Evolutionary conservation across 1,284 basidiomycete species (phyloP), one percentile per base, ranked within the genome.

Genomic region (Exsudoporus floridanus): DNA sequence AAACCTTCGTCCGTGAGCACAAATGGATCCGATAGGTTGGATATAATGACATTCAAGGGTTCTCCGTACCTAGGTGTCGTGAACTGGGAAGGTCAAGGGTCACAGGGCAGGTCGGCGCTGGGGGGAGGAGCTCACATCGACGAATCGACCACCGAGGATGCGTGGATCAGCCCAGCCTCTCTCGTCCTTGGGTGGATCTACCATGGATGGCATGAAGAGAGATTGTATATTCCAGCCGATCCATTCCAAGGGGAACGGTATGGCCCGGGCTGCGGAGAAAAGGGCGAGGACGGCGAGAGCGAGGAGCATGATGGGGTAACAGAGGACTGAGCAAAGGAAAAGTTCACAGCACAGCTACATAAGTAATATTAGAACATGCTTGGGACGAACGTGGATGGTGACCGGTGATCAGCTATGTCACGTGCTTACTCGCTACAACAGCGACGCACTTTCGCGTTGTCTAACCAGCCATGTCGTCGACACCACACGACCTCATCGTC

Each of bases 151-250:
- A 31, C 88, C 89, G 50, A 82, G 78, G 27, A 79, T 57, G 44
- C 87, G 74, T 21, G 89, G 90, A 67, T 90, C 89, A 39, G 74
- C 67, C 87, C 86, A 91, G 28, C 85, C 86, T 21, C 58, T 14
- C 50, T 64, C 59, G 28, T 13, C 16, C 57, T 47, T 60, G 40
- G 61, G 65, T n/a, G 46, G 27, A 9, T 50, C 56, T 13, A 63
- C 21, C 19, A n/a, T 37, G 1, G 52, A 46, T 33, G 52, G 49
- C 9, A 38, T n/a, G 9, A 66, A 47, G 18, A 57, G 52, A 6
- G 25, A 42, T 36, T 70, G 64, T 12, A 50, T 45, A 37, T 40
- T 27, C 53, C 58, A 56, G 14, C 25, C 5, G 14, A 64, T 21
- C 6, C 46, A 33, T 6, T 37, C 46, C 13, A 59, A 34, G n/a